These are phyloP conservation scores for Trichoderma sp. DNA, from an alignment of 2,329 filamentous ascomycete species.

Conservation along the genomic window DNA sequence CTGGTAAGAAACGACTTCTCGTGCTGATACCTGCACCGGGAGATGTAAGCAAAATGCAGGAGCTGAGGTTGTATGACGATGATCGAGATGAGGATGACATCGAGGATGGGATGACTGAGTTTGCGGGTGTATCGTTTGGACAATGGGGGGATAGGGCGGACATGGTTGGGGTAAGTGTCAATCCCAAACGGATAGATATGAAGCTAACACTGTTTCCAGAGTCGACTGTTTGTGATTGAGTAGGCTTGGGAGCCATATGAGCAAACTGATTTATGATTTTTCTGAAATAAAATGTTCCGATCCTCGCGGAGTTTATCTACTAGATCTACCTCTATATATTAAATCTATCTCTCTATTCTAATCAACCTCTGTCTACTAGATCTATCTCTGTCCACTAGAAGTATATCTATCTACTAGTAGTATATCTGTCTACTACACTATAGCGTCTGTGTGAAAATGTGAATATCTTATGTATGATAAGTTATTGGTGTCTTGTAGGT, in stretches of 20 bases:
- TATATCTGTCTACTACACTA: not conserved
- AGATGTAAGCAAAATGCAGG: not conserved
- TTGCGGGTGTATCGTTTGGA: slow-evolving; percentile 11
- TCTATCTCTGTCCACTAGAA: not conserved
- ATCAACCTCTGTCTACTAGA: not conserved
- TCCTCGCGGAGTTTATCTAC: not conserved
- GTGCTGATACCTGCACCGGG: not conserved
- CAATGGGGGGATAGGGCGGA: not conserved
- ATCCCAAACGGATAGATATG: accelerated
- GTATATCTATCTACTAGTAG: not conserved
- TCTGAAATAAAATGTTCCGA: not conserved
- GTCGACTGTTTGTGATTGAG: not conserved
- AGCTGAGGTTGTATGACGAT: not conserved
- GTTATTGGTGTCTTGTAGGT: not conserved
- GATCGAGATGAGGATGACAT: not conserved
- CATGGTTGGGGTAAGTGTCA: not conserved
- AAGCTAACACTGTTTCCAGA: not conserved
- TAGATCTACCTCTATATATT: not conserved
- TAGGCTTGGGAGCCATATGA: not conserved
- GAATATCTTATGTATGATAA: not conserved
- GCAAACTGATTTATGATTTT: not conserved
- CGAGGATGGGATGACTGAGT: not conserved
- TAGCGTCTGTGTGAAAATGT: not conserved
- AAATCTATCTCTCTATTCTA: too few relatives aligned
- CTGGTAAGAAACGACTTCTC: not conserved